Evolutionary conservation across 2,329 filamentous ascomycete species (phyloP), one percentile per base, ranked within the genome.

Genomic region (Colletotrichum viniferum): DNA sequence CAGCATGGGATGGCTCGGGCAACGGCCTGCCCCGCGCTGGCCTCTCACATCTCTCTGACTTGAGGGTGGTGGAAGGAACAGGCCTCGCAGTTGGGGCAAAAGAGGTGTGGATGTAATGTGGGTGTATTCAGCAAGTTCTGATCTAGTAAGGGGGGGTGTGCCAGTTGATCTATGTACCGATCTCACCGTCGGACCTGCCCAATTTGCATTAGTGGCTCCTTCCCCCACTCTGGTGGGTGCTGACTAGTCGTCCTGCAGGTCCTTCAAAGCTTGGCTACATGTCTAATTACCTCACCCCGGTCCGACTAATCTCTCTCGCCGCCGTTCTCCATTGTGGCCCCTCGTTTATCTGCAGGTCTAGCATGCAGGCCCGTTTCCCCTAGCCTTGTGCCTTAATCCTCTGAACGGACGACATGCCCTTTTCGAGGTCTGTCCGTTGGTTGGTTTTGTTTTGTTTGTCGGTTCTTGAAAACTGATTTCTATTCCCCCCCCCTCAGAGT

Each of bases 341-440:
- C 69, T 73, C 73, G 73, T 75, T 73, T 75, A 75, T 75, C 73
- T 73, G 73, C 63, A 75, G 69, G 61, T 52, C 30, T 26, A 58
- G 62, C 9, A 26, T 64, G 38, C 58, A 70, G 56, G 43, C 65
- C 38, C 32, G 56, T 62, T 69, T 32, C 16, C 26, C 21, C 43
- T 43, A 34, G 67, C 71, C 67, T 65, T 74, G 60, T 69, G 67
- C 24, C 64, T 58, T 58, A 26, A 58, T 52, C 55, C 32, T 68
- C 32, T 38, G 55, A 68, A 75, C 26, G 26, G 69, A 73, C 56
- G 69, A 73, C 55, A 61, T 34, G 38, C 62, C 32, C 56, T 38
- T 16, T 30, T 26, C n/a, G 52, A 58, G 21, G 48, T 60, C 68
- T n/a, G 24, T 38, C 58, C 36, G 56, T 69, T 62, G 62, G 30